These are phyloP conservation scores for Cymodocea nodosa DNA, from an alignment of 116 monocot genomes.

Conservation along the genomic window DNA sequence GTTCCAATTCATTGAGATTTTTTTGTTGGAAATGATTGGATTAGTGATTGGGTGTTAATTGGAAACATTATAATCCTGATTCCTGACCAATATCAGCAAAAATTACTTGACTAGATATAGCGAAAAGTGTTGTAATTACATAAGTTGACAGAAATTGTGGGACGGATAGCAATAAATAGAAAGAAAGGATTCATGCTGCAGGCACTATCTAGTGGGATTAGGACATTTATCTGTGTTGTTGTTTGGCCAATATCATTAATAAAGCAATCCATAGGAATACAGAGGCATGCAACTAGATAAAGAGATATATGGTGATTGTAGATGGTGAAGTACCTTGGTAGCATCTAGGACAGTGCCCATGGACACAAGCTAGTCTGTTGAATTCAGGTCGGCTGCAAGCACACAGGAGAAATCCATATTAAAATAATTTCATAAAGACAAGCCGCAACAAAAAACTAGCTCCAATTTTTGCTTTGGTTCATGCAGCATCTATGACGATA, in stretches of 20 bases:
- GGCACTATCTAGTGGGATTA: too few species aligned
- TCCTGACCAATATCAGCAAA: not conserved
- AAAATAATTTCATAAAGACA: not conserved
- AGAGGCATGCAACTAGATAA: too few species aligned
- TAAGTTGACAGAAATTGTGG: too few species aligned
- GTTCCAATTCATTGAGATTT: not conserved
- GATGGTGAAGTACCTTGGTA: not conserved
- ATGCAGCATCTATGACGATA: too few species aligned
- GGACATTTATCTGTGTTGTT: too few species aligned
- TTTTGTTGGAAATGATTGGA: too few species aligned
- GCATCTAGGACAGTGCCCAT: constrained; percentile 4
- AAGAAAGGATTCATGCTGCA: too few species aligned
- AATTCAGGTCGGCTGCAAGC: not conserved
- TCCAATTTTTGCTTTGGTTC: too few species aligned
- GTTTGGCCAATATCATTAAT: not conserved
- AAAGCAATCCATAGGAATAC: not conserved
- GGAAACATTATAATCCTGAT: not conserved
- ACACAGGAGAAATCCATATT: not conserved
- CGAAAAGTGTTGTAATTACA: too few species aligned
- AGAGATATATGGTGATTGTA: not conserved
- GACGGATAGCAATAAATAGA: too few species aligned
- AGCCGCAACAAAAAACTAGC: not conserved
- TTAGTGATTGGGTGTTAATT: not conserved
- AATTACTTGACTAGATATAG: too few species aligned
- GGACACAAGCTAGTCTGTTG: not conserved